Base-by-base conservation (phyloP, 805 yeast species). In the Groenewaldozyma tartarivorans region DNA sequence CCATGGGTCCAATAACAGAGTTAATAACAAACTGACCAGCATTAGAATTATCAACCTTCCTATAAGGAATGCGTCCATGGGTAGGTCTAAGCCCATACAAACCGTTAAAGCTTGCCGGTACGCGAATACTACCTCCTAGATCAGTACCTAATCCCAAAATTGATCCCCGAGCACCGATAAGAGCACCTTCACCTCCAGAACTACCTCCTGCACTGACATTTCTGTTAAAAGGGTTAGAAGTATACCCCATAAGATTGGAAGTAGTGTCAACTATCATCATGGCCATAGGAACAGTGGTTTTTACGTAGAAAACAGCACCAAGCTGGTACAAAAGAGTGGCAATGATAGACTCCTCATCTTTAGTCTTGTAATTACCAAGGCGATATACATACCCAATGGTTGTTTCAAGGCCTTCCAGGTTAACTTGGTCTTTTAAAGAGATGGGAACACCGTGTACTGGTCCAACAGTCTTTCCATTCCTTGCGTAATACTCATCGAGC, bases 381-480 rank as follows among this genome's bases (percentile, higher is more conserved):
- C 17, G 31, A 11, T 63, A 62, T 3, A 41, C 38, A 29, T 39
- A 48, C 16, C 80, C 81, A 48, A 72, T 58, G 6, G 74, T 56
- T 2, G 80, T 62, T n/a, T 69, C 71, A 19, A 65, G 62, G 3
- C 77, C 79, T 36, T 59, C 58, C 39, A 75, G 50, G 42, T 69
- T 65, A 39, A 70, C 56, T 39, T 66, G 65, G 45, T 73, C 77
- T 50, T 78, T 78, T 38, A 78, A 63, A 0, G 82, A 75, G 20
- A 79, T 63, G 2, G 85, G 86, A 24, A 79, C 59, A 2, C 86
- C 86, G 50, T 79, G 84, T 35, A 79, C 65, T 1, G 81, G 78
- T 22, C 84, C 84, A 22, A 72, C 53, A 1, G 69, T 57, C 46
- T 69, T 66, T 11, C 78, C 79, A 34, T 68, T 58, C 34, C 64